These are phyloP conservation scores for Syzygium jambos DNA, from an alignment of 345 rosid genomes.

Conservation along the genomic window DNA sequence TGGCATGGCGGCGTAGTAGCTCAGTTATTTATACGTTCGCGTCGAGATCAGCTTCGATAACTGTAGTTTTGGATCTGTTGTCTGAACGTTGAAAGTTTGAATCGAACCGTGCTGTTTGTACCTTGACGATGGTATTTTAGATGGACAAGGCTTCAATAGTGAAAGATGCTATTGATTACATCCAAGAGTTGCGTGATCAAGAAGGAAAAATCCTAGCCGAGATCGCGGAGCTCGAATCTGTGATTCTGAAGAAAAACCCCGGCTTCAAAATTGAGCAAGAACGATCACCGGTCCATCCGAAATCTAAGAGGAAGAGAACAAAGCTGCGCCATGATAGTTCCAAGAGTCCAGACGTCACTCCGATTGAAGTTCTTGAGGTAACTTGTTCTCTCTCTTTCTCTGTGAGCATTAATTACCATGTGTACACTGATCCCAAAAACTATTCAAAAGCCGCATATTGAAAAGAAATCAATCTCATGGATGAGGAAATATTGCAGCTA, in stretches of 20 bases:
- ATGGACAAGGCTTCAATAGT: conserved; percentile 95
- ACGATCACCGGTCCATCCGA: conserved; percentile 24
- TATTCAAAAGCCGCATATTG: neutral
- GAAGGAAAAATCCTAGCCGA: conserved; percentile 58
- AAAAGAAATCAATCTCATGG: neutral
- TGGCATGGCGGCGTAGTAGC: neutral
- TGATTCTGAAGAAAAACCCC: conserved; percentile 20
- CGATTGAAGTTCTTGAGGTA: conserved; percentile 55
- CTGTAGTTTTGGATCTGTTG: neutral
- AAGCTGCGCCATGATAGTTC: conserved; percentile 23
- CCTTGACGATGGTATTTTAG: conserved; percentile 12
- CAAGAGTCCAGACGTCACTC: conserved; percentile 21
- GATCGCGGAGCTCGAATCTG: conserved; percentile 60
- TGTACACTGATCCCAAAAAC: neutral
- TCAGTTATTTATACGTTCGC: neutral
- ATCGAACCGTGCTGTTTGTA: neutral
- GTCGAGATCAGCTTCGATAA: neutral
- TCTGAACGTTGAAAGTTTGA: neutral
- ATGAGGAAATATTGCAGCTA: conserved; percentile 27
- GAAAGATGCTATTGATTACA: conserved; percentile 82
- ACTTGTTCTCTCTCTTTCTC: neutral
- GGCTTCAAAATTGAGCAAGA: conserved; percentile 43
- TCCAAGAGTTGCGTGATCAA: conserved; percentile 68
- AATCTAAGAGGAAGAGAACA: conserved; percentile 54
- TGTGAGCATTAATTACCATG: neutral